Conservation (phyloP, 306 rosid species). For the Mimosa bimucronata region DNA sequence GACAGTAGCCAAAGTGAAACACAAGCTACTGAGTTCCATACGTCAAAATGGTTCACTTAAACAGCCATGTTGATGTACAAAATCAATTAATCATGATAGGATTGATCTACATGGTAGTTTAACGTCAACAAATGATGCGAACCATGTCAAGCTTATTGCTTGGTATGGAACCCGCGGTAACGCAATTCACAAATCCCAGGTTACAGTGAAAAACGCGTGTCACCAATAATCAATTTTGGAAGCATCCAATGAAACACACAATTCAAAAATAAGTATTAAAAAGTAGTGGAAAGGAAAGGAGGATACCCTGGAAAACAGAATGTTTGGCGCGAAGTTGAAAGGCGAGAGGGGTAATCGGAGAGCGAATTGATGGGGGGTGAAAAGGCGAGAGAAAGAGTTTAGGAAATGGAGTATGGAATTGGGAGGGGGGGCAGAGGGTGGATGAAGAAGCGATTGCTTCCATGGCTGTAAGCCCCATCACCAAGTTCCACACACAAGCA, state of each 20-base stretch:
- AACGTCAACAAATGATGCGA: neutral
- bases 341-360: slow-evolving; percentile 30
- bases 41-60: neutral
- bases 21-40: neutral
- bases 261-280: no score
- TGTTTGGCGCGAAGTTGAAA: slow-evolving; percentile 46
- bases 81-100: neutral
- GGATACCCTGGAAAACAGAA: slow-evolving; percentile 65
- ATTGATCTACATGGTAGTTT: neutral
- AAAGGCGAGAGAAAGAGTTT: slow-evolving; percentile 13
- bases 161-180: neutral
- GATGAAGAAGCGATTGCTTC: slow-evolving; percentile 51
- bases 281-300: no score
- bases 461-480: slow-evolving; percentile 38
- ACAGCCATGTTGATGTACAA: slow-evolving; percentile 15
- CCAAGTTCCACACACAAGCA: neutral
- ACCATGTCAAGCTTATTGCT: slow-evolving; percentile 8
- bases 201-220: neutral
- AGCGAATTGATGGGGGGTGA: slow-evolving; percentile 22
- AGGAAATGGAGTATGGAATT: no score
- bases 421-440: slow-evolving; percentile 19
- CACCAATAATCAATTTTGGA: neutral
- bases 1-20: neutral
- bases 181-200: neutral
- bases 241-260: neutral